These are phyloP conservation scores for Mollisia scopiformis DNA, from an alignment of 2,329 filamentous ascomycete genomes.

Conservation along the genomic window DNA sequence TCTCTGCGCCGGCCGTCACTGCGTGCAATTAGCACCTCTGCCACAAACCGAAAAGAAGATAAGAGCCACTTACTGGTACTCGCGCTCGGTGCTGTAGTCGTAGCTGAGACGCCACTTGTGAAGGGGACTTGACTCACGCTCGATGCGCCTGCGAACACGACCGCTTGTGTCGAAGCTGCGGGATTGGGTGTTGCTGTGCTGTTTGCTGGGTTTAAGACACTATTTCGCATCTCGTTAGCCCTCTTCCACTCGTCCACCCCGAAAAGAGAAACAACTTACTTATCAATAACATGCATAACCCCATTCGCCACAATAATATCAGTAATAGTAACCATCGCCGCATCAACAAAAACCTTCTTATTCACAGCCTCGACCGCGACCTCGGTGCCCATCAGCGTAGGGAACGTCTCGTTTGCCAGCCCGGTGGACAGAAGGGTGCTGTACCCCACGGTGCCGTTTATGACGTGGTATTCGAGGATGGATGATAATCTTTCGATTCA, in stretches of 20 bases:
- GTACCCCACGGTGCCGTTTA: conserved; percentile 33
- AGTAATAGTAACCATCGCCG: conserved; percentile 39
- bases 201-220: conserved; percentile 58
- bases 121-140: conserved; percentile 53
- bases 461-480: conserved; percentile 39
- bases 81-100: conserved; percentile 39
- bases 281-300: conserved; percentile 42
- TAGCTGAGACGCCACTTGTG: conserved; percentile 52
- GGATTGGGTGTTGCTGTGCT: conserved; percentile 38
- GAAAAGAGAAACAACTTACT: conserved; percentile 42
- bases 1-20: background rate
- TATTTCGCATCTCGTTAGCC: conserved; percentile 22
- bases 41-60: background rate
- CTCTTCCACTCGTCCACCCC: background rate
- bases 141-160: conserved; percentile 58
- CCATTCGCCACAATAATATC: conserved; percentile 40
- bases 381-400: conserved; percentile 29
- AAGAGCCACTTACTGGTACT: conserved; percentile 2
- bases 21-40: background rate
- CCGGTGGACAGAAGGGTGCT: conserved; percentile 26
- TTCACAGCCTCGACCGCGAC: conserved; percentile 37
- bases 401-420: conserved; percentile 25
- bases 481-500: conserved; percentile 24
- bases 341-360: conserved; percentile 42
- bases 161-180: conserved; percentile 46